Percentiles rank a stretch among this genome's conserved stretches.
Evolutionary conservation across 2,329 filamentous ascomycete genomes (phyloP).

Genomic region (Karstenula rhodostoma): DNA sequence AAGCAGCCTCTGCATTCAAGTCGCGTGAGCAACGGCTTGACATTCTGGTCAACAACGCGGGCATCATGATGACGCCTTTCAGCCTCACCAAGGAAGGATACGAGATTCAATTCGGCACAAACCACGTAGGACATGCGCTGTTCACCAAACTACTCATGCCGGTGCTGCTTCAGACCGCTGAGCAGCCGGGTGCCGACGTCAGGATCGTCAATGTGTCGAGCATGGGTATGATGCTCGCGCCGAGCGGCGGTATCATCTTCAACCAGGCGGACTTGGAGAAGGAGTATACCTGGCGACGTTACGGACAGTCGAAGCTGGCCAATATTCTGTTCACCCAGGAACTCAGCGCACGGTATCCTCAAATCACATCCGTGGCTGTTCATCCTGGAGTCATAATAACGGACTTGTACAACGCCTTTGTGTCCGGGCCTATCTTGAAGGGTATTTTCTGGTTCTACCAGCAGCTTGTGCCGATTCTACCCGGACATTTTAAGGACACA

Average conservation of each 20-base stretch:
- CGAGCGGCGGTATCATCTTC: slow-evolving; percentile 45
- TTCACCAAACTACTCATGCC: slow-evolving; percentile 58
- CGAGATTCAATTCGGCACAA: slow-evolving; percentile 61
- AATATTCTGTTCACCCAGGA: slow-evolving; percentile 58
- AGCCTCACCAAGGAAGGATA: slow-evolving; percentile 57
- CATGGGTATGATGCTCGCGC: slow-evolving; percentile 32
- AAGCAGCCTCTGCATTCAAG: slow-evolving; percentile 48
- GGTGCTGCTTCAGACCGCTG: slow-evolving; percentile 52
- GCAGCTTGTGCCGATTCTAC: slow-evolving; percentile 32
- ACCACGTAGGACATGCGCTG: slow-evolving; percentile 61
- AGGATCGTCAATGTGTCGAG: slow-evolving; percentile 55
- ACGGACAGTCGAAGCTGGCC: slow-evolving; percentile 60
- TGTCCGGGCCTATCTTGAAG: slow-evolving; percentile 34
- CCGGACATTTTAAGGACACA: slow-evolving; percentile 38
- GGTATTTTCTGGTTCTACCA: slow-evolving; percentile 37
- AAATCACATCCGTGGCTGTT: slow-evolving; percentile 54
- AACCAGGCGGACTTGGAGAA: slow-evolving; percentile 44
- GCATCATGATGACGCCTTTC: slow-evolving; percentile 51
- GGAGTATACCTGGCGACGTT: slow-evolving; percentile 48
- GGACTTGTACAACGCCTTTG: slow-evolving; percentile 48
- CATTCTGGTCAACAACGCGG: slow-evolving; percentile 58
- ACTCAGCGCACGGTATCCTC: slow-evolving; percentile 55
- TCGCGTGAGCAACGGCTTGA: slow-evolving; percentile 52
- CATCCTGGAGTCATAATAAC: slow-evolving; percentile 61
- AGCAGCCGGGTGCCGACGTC: slow-evolving; percentile 51